Evolutionary conservation across 148 eudicot species (phyloP).

Genomic region (Arbutus unedo): DNA sequence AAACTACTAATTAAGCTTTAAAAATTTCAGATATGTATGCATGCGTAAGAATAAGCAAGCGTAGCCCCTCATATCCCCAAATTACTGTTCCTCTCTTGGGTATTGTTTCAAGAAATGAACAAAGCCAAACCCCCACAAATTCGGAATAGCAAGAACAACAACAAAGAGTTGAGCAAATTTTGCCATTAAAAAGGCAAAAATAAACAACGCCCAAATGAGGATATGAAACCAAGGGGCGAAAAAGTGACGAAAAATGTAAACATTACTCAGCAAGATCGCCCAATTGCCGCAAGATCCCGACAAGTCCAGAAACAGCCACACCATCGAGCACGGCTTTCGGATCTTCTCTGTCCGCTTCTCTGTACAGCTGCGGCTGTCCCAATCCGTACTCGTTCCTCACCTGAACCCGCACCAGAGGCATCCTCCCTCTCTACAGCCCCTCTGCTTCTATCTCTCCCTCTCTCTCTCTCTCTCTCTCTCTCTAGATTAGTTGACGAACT

Average conservation of each 20-base stretch:
- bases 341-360: slow-evolving; percentile 59
- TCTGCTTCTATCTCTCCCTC: neutral
- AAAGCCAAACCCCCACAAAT: neutral
- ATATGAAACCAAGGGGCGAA: neutral
- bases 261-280: slow-evolving; percentile 93
- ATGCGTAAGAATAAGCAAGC: neutral
- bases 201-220: neutral
- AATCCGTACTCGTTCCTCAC: slow-evolving; percentile 81
- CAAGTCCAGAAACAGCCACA: slow-evolving; percentile 89
- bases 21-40: neutral
- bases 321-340: slow-evolving; percentile 85
- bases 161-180: neutral
- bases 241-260: slow-evolving; percentile 9
- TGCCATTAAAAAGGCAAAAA: neutral
- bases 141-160: neutral
- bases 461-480: slow-evolving; percentile 1
- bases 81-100: neutral
- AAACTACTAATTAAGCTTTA: neutral
- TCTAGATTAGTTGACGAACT: slow-evolving; percentile 2
- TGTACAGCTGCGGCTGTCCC: slow-evolving; percentile 68
- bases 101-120: neutral
- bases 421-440: slow-evolving; percentile 20
- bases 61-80: neutral
- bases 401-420: slow-evolving; percentile 75
- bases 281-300: slow-evolving; percentile 91